Percentiles rank a stretch among this genome's conserved stretches.
Conservation (phyloP, 2,329 filamentous ascomycete genomes). For the Verticillium zaregamsianum region DNA sequence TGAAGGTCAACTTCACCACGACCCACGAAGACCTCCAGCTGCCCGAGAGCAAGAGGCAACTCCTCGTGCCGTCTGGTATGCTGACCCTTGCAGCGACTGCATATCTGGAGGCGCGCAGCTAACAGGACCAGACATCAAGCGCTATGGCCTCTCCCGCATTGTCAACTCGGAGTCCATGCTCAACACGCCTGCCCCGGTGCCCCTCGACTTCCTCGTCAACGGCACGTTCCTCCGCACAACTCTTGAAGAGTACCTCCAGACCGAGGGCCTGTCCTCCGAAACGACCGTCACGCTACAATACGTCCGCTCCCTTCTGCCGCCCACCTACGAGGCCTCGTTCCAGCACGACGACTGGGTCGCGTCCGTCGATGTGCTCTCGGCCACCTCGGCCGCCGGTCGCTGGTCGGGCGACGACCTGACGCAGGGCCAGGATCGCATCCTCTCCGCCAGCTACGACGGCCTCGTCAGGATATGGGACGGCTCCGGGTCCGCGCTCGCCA, state of each 20-base stretch:
- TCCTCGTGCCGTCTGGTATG: slow-evolving; percentile 58
- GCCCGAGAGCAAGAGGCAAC: slow-evolving; percentile 56
- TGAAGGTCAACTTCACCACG: slow-evolving; percentile 66
- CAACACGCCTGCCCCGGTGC: slow-evolving; percentile 60
- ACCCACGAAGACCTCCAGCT: slow-evolving; percentile 58
- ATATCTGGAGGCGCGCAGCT: neutral
- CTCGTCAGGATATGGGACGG: slow-evolving; percentile 85
- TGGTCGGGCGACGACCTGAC: slow-evolving; percentile 49
- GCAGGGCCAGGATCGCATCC: slow-evolving; percentile 63
- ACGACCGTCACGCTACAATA: slow-evolving; percentile 87
- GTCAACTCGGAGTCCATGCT: slow-evolving; percentile 71
- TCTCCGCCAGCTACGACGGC: slow-evolving; percentile 94
- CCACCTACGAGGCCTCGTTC: slow-evolving; percentile 84
- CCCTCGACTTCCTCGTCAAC: slow-evolving; percentile 94
- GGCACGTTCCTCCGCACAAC: slow-evolving; percentile 86
- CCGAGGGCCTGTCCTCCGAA: slow-evolving; percentile 85
- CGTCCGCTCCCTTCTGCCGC: slow-evolving; percentile 85
- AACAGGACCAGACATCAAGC: slow-evolving; percentile 54
- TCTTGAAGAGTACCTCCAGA: slow-evolving; percentile 83
- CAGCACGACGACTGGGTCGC: slow-evolving; percentile 98
- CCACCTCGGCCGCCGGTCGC: slow-evolving; percentile 54
- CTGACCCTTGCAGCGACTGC: neutral
- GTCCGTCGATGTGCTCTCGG: slow-evolving; percentile 75
- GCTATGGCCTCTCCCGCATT: slow-evolving; percentile 66
- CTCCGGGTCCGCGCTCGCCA: slow-evolving; percentile 79